Evolutionary conservation across 2,329 filamentous ascomycete genomes (phyloP).

Genomic region (Trichocomaceae sp.): DNA sequence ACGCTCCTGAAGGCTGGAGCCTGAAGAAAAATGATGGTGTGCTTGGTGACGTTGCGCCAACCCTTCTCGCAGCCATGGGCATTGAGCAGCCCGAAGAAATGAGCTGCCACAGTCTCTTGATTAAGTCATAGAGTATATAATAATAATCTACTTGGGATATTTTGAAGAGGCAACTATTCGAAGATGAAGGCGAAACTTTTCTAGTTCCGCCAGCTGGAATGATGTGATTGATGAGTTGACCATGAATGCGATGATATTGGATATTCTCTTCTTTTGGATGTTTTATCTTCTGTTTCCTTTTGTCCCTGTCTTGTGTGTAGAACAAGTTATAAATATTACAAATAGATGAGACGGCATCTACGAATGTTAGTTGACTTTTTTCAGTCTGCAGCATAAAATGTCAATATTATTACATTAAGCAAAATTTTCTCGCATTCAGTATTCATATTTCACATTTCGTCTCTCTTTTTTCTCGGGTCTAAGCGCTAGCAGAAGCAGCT

Average conservation of each 20-base stretch:
- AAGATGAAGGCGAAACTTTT: not conserved
- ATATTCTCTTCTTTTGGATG: not conserved
- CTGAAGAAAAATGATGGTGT: conserved; percentile 80
- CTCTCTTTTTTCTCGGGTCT: conserved; percentile 14
- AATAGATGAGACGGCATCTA: not conserved
- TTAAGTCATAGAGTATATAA: conserved; percentile 50
- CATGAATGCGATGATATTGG: not conserved
- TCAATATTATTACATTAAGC: not conserved
- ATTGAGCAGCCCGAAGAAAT: conserved; percentile 85
- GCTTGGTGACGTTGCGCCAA: conserved; percentile 96
- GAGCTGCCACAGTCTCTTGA: conserved; percentile 76
- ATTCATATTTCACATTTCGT: conserved; percentile 11
- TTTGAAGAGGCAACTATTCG: not conserved
- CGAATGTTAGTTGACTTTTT: not conserved
- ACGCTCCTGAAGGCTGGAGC: conserved; percentile 82
- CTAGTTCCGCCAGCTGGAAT: not conserved
- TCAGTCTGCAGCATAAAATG: not conserved
- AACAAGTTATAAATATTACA: not conserved
- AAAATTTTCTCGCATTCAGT: not conserved
- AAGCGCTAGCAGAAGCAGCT: conserved; percentile 27
- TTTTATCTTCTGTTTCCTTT: not conserved
- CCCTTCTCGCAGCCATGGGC: conserved; percentile 83
- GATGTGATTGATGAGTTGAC: not conserved
- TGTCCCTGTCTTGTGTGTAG: not conserved
- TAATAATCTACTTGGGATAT: not conserved